Evolutionary conservation across 192 early-diverging fungal genomes (phyloP).

Genomic region (Coemansia sp.): DNA sequence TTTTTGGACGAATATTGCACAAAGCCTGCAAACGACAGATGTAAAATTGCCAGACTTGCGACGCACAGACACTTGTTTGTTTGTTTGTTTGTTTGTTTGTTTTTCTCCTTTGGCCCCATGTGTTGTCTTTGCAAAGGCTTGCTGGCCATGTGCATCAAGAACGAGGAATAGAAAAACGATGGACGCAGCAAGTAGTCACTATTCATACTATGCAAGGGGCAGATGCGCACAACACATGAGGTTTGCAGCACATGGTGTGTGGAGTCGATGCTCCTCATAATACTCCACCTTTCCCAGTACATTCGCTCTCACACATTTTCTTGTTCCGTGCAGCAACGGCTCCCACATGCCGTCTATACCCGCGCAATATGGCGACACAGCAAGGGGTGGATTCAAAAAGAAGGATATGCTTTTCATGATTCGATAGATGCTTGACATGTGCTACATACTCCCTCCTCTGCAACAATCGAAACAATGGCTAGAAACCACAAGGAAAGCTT

Average conservation of each 20-base stretch:
- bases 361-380: not conserved
- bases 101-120: not conserved
- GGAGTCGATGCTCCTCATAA: conserved; percentile 1
- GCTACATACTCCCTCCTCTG: not conserved
- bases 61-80: not conserved
- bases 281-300: not conserved
- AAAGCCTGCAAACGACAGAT: not conserved
- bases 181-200: not conserved
- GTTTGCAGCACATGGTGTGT: not conserved
- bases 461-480: conserved; percentile 7
- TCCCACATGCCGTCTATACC: not conserved
- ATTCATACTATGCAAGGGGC: conserved; percentile 2
- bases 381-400: not conserved
- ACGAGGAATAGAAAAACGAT: not conserved
- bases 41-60: not conserved
- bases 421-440: not conserved
- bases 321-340: not conserved
- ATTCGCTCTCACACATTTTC: not conserved
- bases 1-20: not conserved
- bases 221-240: conserved; percentile 6
- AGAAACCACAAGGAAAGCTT: not conserved
- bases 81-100: not conserved
- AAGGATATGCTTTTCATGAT: not conserved
- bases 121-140: conserved; percentile 1
- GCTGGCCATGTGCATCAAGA: not conserved